phyloP scores from a whole-genome alignment of 176 grass and related monocot genomes.

The Luzula sylvatica region DNA sequence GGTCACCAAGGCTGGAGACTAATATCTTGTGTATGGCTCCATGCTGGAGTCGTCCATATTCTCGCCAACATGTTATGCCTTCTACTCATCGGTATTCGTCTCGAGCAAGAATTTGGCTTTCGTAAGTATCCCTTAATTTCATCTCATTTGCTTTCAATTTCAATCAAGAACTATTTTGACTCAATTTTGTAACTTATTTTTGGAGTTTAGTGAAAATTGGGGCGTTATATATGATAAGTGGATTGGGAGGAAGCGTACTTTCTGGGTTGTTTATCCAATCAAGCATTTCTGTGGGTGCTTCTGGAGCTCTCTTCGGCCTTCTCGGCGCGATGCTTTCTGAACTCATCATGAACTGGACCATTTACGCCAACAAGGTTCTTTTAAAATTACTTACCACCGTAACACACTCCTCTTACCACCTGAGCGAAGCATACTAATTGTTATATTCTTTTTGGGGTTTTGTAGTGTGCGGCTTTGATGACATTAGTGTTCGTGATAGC shows the following conservation, averaged over 20 bases:
- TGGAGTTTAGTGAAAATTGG: conserved; percentile 53
- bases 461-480: conserved; percentile 50
- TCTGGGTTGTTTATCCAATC: conserved; percentile 72
- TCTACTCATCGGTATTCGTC: conserved; percentile 52
- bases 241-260: conserved; percentile 69
- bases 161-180: background rate
- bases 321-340: conserved; percentile 91
- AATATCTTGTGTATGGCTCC: conserved; percentile 67
- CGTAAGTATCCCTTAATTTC: conserved; percentile 1
- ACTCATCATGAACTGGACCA: conserved; percentile 83
- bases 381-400: background rate
- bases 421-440: background rate
- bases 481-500: conserved; percentile 49
- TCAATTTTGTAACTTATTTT: background rate
- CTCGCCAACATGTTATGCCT: conserved; percentile 81
- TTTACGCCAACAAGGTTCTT: conserved; percentile 80
- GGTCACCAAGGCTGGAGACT: conserved; percentile 65
- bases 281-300: conserved; percentile 72
- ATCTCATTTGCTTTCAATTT: no score
- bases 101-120: conserved; percentile 83
- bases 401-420: background rate
- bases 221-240: conserved; percentile 55
- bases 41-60: conserved; percentile 69
- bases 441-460: background rate
- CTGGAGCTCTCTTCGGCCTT: conserved; percentile 80